Base-by-base conservation (phyloP, 768 basidiomycete genomes). In the Lactarius tabidus region DNA sequence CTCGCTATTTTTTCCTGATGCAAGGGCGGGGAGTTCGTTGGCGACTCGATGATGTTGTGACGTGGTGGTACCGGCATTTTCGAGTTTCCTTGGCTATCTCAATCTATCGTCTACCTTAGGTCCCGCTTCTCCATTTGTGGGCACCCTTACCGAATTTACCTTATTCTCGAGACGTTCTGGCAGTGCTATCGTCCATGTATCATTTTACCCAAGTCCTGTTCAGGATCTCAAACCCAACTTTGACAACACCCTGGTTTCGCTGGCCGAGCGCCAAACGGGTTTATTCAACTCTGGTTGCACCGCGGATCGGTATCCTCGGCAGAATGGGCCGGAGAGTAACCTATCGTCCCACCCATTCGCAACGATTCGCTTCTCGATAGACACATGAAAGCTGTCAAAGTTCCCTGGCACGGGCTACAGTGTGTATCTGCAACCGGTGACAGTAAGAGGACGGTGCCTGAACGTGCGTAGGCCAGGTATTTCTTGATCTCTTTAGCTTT, bases 1-100 rank as follows among this genome's bases (percentile, higher is more conserved):
- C 35, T 65, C 54, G 54, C 59, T 65, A n/a, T 60, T 65, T 14
- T 60, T 56, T 14, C 45, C 35, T 1, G 59, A 60, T 3, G 7
- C 59, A 18, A 48, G 36, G 28, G 3, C 28, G 12, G 53, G 53
- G 29, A 15, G 20, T 43, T 38, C 54, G 43, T 38, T 12, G 7
- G 59, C 12, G 23, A 56, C 1, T 31, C 59, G 64, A 51, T 60
- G 59, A 65, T 31, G 36, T 48, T 17, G 23, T n/a, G 15, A 9
- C 23, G 45, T 60, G 39, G 54, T 6, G 28, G 48, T 39, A 20
- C 14, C 6, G 26, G 57, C 36, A 23, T 48, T 48, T n/a, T 10
- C 12, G 4, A 12, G 26, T 20, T 33, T 36, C 23, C n/a, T 33
- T 23, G 6, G 53, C 12, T 56, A 36, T 33, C 17, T 39, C 10